Percentiles rank a stretch among this genome's conserved stretches.
phyloP scores from a whole-genome alignment of 495 filamentous ascomycete species.

The Amphirosellinia nigrospora region DNA sequence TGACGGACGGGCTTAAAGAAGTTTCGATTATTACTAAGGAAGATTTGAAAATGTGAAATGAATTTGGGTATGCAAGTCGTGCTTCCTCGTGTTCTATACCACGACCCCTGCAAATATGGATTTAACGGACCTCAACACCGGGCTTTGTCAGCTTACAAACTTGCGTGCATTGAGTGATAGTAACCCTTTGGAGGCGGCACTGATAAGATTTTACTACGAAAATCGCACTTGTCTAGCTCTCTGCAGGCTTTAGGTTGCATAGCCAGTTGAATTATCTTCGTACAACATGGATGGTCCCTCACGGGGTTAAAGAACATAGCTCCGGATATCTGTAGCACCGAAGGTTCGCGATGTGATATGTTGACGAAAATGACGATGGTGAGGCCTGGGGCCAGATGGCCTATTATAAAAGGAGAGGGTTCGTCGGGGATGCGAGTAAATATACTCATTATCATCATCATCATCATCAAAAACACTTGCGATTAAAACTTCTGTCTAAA shows the following conservation, averaged over 20 bases:
- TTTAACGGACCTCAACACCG: constrained; percentile 30
- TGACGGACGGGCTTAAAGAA: not conserved
- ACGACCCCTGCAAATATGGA: constrained; percentile 22
- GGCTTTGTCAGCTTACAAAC: not conserved
- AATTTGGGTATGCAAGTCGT: not conserved
- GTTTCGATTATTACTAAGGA: not conserved
- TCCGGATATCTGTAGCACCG: not conserved
- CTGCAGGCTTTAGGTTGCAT: not conserved
- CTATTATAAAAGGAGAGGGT: constrained; percentile 5
- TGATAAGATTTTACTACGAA: not conserved
- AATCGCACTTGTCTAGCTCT: not conserved
- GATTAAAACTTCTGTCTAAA: not conserved
- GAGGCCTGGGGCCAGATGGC: not conserved
- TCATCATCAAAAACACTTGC: not conserved
- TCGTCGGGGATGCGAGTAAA: not conserved
- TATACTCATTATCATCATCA: not conserved
- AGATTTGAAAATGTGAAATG: not conserved
- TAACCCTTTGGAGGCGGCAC: not conserved
- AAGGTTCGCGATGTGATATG: not conserved
- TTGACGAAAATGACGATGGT: not conserved
- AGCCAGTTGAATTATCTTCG: not conserved
- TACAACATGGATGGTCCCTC: not conserved
- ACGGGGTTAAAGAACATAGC: constrained; percentile 13
- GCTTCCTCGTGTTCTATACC: not conserved
- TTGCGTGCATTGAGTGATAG: not conserved